These are phyloP conservation scores for Ramichloridium luteum DNA, from an alignment of 2,329 filamentous ascomycete species.

Conservation along the genomic window DNA sequence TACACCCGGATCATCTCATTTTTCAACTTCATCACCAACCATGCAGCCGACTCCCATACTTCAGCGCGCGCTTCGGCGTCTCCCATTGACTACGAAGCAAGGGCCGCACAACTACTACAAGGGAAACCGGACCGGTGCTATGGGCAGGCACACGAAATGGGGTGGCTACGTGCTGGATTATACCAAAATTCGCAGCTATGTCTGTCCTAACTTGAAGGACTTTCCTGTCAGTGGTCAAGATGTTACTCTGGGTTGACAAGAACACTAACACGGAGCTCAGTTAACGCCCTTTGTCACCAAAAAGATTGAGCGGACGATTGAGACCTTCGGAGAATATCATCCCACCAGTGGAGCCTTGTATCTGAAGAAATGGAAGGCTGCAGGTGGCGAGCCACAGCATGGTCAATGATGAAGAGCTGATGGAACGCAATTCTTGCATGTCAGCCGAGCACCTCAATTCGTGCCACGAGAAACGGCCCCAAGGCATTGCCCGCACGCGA, in stretches of 20 bases:
- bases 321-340: conserved; percentile 35
- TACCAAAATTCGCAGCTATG: conserved; percentile 80
- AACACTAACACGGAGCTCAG: conserved; percentile 34
- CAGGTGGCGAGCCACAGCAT: conserved; percentile 16
- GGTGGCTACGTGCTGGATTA: conserved; percentile 79
- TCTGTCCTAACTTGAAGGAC: conserved; percentile 57
- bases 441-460: too few relatives aligned
- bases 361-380: conserved; percentile 23
- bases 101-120: conserved; percentile 95
- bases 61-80: conserved; percentile 56
- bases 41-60: conserved; percentile 56
- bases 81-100: conserved; percentile 81
- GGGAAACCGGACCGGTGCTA: conserved; percentile 76
- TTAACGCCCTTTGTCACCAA: conserved; percentile 67
- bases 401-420: too few relatives aligned
- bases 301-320: conserved; percentile 39
- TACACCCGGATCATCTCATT: too few relatives aligned
- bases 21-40: too few relatives aligned
- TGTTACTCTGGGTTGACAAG: background rate
- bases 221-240: conserved; percentile 59
- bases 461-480: too few relatives aligned
- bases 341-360: conserved; percentile 21
- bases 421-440: too few relatives aligned
- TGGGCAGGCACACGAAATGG: conserved; percentile 72
- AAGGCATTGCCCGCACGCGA: too few relatives aligned